Evolutionary conservation across 768 basidiomycete species (phyloP).

Genomic region (Galerina marginata): DNA sequence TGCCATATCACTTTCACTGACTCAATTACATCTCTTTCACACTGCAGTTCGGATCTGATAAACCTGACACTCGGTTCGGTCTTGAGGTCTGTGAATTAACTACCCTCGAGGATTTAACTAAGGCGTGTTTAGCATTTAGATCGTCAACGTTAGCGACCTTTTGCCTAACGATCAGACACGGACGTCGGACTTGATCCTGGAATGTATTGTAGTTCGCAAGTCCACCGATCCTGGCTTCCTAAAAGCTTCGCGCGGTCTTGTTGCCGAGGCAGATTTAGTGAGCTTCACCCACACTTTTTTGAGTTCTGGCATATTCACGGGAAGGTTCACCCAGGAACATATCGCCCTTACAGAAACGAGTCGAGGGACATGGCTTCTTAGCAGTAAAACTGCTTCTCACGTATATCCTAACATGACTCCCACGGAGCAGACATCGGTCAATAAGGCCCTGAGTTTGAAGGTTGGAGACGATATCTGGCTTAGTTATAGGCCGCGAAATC

Average conservation of each 20-base stretch:
- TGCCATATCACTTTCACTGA: slow-evolving; percentile 19
- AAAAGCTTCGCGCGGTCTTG: slow-evolving; percentile 43
- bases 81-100: slow-evolving; percentile 65
- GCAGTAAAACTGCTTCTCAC: slow-evolving; percentile 36
- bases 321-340: slow-evolving; percentile 46
- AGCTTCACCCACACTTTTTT: slow-evolving; percentile 14
- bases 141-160: slow-evolving; percentile 47
- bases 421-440: slow-evolving; percentile 26
- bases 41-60: slow-evolving; percentile 88
- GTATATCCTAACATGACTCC: slow-evolving; percentile 23
- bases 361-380: slow-evolving; percentile 50
- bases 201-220: slow-evolving; percentile 53
- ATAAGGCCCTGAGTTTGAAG: slow-evolving; percentile 43
- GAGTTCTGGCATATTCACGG: slow-evolving; percentile 21
- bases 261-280: slow-evolving; percentile 24
- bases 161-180: slow-evolving; percentile 37
- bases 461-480: slow-evolving; percentile 66
- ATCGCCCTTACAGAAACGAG: slow-evolving; percentile 54
- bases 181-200: slow-evolving; percentile 42
- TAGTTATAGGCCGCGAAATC: slow-evolving; percentile 50
- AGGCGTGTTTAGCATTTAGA: slow-evolving; percentile 38
- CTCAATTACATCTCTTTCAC: slow-evolving; percentile 21
- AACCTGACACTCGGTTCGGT: slow-evolving; percentile 90
- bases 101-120: slow-evolving; percentile 18
- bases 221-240: slow-evolving; percentile 45